phyloP scores from a whole-genome alignment of 2,329 filamentous ascomycete species.

The Clonostachys rhizophaga region DNA sequence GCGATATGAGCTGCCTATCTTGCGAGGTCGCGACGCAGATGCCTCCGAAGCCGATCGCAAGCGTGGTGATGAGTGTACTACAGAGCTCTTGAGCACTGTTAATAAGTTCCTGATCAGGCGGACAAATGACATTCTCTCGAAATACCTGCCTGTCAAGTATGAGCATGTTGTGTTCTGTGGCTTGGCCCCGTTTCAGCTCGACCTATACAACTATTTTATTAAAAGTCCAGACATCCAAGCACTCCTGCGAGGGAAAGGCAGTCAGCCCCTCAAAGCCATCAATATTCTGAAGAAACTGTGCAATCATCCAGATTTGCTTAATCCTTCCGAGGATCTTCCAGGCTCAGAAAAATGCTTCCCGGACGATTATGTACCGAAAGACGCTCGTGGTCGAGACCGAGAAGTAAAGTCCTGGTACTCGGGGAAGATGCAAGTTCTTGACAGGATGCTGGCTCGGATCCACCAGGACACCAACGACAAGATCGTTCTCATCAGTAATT shows the following conservation, averaged over 20 bases:
- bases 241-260: conserved; percentile 86
- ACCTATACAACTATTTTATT: conserved; percentile 96
- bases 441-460: conserved; percentile 94
- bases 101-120: conserved; percentile 98
- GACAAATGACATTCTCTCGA: conserved; percentile 96
- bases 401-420: conserved; percentile 96
- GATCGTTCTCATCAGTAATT: conserved; percentile 98
- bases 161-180: conserved; percentile 99
- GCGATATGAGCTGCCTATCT: conserved; percentile 86
- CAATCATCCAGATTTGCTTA: conserved; percentile 92
- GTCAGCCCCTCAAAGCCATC: conserved; percentile 94
- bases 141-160: conserved; percentile 97
- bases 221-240: conserved; percentile 92
- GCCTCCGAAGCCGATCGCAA: conserved; percentile 78
- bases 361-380: conserved; percentile 83
- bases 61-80: conserved; percentile 77
- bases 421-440: conserved; percentile 97
- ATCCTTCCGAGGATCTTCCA: conserved; percentile 76
- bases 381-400: conserved; percentile 80
- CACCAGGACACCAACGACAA: conserved; percentile 97
- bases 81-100: conserved; percentile 76
- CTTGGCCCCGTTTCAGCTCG: conserved; percentile 85
- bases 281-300: conserved; percentile 96
- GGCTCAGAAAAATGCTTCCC: conserved; percentile 81
- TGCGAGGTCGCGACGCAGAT: conserved; percentile 85